A percentile compares a stretch with the other conserved stretches of the same genome.
Evolutionary conservation across 2,329 filamentous ascomycete species (phyloP).

Genomic region (Aspergillus neoniger): DNA sequence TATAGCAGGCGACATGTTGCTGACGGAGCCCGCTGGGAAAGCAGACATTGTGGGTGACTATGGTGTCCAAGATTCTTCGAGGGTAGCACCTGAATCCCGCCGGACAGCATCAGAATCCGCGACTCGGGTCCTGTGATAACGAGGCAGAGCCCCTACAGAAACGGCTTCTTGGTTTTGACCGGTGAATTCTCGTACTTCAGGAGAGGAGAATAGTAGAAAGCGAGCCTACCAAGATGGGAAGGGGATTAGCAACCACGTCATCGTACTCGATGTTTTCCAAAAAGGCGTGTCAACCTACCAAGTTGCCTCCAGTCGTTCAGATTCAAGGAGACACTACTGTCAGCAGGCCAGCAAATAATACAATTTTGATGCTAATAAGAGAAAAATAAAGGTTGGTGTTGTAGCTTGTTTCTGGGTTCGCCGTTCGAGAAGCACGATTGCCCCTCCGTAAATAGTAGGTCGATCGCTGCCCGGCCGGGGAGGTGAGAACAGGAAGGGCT

Average conservation of each 20-base stretch:
- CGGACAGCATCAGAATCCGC: neutral
- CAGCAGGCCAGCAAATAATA: neutral
- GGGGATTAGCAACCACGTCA: neutral
- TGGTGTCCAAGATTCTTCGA: neutral
- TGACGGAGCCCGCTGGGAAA: slow-evolving; percentile 43
- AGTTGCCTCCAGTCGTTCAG: neutral
- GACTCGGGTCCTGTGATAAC: neutral
- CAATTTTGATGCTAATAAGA: neutral
- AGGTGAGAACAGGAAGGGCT: neutral
- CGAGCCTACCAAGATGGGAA: neutral
- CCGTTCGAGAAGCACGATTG: neutral
- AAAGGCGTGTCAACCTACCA: neutral
- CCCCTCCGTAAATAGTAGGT: neutral
- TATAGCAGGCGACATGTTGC: slow-evolving; percentile 40
- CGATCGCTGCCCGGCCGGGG: neutral
- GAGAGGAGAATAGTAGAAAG: neutral
- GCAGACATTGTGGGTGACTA: slow-evolving; percentile 33
- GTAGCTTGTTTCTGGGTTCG: neutral
- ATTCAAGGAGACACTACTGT: neutral
- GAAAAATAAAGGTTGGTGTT: neutral
- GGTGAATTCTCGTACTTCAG: neutral
- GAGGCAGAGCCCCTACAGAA: neutral
- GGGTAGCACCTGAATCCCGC: neutral
- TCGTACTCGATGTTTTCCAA: neutral
- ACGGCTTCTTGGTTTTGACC: neutral